Percentiles rank a stretch among this genome's conserved stretches.
Conservation (phyloP, 805 yeast species). For the Candida caryicola region DNA sequence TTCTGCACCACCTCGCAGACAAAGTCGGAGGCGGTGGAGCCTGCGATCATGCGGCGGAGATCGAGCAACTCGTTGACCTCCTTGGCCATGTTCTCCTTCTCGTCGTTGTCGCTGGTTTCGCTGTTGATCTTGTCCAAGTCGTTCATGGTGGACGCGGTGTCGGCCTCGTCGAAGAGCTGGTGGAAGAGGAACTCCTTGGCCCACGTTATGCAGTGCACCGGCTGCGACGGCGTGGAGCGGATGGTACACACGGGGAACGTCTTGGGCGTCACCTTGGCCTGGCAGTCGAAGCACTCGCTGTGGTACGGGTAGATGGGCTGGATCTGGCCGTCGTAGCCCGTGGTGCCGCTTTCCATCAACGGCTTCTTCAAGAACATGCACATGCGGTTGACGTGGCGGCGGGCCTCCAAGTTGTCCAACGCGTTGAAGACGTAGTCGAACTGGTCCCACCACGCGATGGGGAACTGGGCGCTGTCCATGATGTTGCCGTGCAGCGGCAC, state of each 20-base stretch:
- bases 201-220: slow-evolving; percentile 97
- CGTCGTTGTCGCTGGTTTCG: slow-evolving; percentile 65
- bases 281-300: slow-evolving; percentile 94
- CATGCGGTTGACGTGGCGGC: slow-evolving; percentile 83
- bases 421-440: slow-evolving; percentile 88
- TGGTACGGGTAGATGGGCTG: slow-evolving; percentile 82
- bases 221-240: slow-evolving; percentile 93
- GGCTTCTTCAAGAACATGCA: slow-evolving; percentile 72
- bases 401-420: slow-evolving; percentile 87
- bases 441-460: slow-evolving; percentile 67
- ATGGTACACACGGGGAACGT: slow-evolving; percentile 96
- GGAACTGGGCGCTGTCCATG: slow-evolving; percentile 70
- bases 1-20: slow-evolving; percentile 51
- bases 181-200: slow-evolving; percentile 86
- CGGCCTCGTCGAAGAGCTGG: slow-evolving; percentile 66
- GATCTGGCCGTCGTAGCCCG: slow-evolving; percentile 92
- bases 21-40: slow-evolving; percentile 19
- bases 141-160: slow-evolving; percentile 5
- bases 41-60: slow-evolving; percentile 20
- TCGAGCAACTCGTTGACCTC: slow-evolving; percentile 64
- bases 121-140: slow-evolving; percentile 22
- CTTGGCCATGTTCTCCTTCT: slow-evolving; percentile 58
- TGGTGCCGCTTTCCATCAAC: slow-evolving; percentile 89
- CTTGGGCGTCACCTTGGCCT: slow-evolving; percentile 81
- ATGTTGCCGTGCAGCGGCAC: slow-evolving; percentile 85